Conservation (phyloP, 371 early-diverging fungal species). For the Mucor racemosus region DNA sequence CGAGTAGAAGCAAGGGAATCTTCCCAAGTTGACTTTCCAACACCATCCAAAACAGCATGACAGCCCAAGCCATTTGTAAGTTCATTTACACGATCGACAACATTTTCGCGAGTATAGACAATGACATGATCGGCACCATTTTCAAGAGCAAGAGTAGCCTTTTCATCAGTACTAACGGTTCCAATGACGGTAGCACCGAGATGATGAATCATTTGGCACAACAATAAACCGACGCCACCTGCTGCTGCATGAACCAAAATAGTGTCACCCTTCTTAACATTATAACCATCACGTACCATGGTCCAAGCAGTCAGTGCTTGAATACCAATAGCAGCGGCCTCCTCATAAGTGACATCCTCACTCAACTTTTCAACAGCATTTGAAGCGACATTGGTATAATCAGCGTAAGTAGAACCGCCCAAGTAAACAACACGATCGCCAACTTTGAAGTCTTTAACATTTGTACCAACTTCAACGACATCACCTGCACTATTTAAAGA, state of each 20-base stretch:
- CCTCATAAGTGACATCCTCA: conserved; percentile 60
- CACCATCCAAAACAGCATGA: conserved; percentile 90
- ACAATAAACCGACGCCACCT: conserved; percentile 84
- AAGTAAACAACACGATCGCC: conserved; percentile 87
- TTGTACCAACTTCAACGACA: conserved; percentile 74
- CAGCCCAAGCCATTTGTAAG: conserved; percentile 83
- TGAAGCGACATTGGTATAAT: conserved; percentile 64
- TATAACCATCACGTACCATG: conserved; percentile 71
- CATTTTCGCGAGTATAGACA: conserved; percentile 71
- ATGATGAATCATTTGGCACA: conserved; percentile 76
- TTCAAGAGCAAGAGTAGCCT: conserved; percentile 73
- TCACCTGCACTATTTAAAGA: conserved; percentile 58
- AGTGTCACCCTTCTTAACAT: conserved; percentile 75
- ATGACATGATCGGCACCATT: conserved; percentile 84
- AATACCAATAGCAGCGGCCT: conserved; percentile 71
- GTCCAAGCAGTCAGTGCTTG: conserved; percentile 85
- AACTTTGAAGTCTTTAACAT: conserved; percentile 65
- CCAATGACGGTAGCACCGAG: conserved; percentile 91
- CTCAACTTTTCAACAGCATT: conserved; percentile 60
- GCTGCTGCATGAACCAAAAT: conserved; percentile 91
- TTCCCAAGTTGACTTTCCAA: conserved; percentile 90
- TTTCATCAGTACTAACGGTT: conserved; percentile 83
- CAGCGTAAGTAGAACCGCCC: conserved; percentile 70
- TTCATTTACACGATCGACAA: conserved; percentile 70
- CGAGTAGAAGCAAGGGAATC: conserved; percentile 70